Conservation (phyloP, 805 yeast genomes). For the Spathaspora gorwiae region DNA sequence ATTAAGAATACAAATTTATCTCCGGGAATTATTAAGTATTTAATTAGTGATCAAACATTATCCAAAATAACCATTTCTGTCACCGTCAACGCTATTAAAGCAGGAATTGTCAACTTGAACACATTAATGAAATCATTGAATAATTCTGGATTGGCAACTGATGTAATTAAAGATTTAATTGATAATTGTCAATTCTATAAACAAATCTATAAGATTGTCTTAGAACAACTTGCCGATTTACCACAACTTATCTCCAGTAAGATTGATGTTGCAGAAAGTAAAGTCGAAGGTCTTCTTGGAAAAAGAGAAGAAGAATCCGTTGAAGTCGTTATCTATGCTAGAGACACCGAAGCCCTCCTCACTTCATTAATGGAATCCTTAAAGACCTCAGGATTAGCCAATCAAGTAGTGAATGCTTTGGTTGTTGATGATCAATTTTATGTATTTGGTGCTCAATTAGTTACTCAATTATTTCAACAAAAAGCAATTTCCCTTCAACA, state of each 20-base stretch:
- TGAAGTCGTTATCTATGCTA: conserved; percentile 5
- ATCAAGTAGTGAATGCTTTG: conserved; percentile 32
- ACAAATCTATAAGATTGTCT: conserved; percentile 34
- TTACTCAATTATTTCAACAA: conserved; percentile 24
- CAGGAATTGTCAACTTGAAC: conserved; percentile 27
- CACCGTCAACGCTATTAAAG: conserved; percentile 25
- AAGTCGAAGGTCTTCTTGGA: conserved; percentile 3
- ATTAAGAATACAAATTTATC: conserved; percentile 35
- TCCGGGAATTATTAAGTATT: conserved; percentile 28
- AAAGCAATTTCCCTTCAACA: conserved; percentile 24
- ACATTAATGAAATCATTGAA: conserved; percentile 37
- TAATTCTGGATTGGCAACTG: conserved; percentile 39
- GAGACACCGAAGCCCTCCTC: conserved; percentile 17
- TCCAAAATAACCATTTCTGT: conserved; percentile 24
- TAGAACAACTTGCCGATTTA: conserved; percentile 26
- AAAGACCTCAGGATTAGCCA: conserved; percentile 39
- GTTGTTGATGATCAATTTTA: conserved; percentile 34
- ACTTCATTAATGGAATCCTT: conserved; percentile 39
- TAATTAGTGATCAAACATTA: conserved; percentile 29
- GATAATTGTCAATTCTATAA: conserved; percentile 36
- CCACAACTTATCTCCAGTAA: conserved; percentile 20
- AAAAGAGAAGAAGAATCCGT: conserved; percentile 10
- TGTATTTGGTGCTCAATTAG: conserved; percentile 34
- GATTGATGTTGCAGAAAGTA: conserved; percentile 14
- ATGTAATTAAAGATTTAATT: conserved; percentile 32